Conservation (phyloP, 1,284 basidiomycete genomes). For the Mycena sp. region DNA sequence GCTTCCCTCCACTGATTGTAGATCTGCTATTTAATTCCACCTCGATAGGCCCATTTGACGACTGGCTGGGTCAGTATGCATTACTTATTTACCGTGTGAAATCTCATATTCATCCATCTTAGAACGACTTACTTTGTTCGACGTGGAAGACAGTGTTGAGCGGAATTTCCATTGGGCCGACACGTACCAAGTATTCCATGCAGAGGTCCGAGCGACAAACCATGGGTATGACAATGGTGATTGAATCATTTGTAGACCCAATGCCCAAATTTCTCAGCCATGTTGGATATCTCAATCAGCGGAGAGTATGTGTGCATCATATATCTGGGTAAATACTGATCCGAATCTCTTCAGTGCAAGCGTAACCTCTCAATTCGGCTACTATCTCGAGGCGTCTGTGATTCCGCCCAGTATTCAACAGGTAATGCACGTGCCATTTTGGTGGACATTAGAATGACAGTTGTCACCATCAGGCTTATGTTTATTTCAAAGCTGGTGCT, state of each 20-base stretch:
- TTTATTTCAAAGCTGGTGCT: slow-evolving; percentile 34
- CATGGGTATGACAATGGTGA: too few species aligned
- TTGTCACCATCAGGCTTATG: slow-evolving; percentile 35
- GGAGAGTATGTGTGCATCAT: too few species aligned
- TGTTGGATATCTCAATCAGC: too few species aligned
- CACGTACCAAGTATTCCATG: slow-evolving; percentile 33
- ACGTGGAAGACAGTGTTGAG: slow-evolving; percentile 1
- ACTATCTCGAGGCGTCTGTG: slow-evolving; percentile 41
- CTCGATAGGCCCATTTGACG: too few species aligned
- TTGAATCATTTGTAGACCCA: not conserved
- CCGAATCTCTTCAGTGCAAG: not conserved
- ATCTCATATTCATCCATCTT: not conserved
- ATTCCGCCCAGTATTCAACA: slow-evolving; percentile 36
- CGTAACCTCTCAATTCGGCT: slow-evolving; percentile 33
- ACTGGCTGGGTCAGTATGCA: not conserved
- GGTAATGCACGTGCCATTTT: too few species aligned
- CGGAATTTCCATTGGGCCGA: slow-evolving; percentile 24
- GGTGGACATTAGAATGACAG: too few species aligned
- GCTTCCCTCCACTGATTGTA: slow-evolving; percentile 15
- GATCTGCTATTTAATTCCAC: too few species aligned
- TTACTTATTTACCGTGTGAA: slow-evolving; percentile 15
- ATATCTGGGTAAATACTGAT: too few species aligned
- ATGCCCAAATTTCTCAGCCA: too few species aligned
- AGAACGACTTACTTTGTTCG: slow-evolving; percentile 31
- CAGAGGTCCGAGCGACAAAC: slow-evolving; percentile 9